Evolutionary conservation across 1,284 basidiomycete species (phyloP), one percentile per base, ranked within the genome.

Genomic region (Golubevia sp.): DNA sequence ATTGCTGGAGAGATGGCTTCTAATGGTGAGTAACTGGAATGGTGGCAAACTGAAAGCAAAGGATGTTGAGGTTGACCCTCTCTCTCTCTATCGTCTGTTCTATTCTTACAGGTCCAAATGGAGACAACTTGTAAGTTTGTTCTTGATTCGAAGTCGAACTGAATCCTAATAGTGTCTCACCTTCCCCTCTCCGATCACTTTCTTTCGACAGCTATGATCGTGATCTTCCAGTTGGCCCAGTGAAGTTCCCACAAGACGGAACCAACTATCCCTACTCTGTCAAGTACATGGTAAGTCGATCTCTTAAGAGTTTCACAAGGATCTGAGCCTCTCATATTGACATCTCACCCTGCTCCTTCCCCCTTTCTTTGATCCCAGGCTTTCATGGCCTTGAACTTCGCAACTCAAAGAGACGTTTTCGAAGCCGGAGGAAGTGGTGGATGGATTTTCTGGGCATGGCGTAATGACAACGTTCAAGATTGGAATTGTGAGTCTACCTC

Each of bases 191-290:
- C 18, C 38, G 38, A 44, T 44, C 38, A 13, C 18, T 44, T 18
- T 8, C 38, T 44, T 44, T 44, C 38, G 11, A 13, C 50, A 55
- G 62, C 7, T 61, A 59, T 1, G 69, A 73, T 30, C 73, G 73
- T 49, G 62, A 71, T 53, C 57, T 75, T n/a, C 66, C 73, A 11
- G 63, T 68, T 3, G 73, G 68, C 13, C 70, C 68, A 0, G 61
- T 77, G 64, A 68, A 71, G 56, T 77, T 77, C 71, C 70, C 73
- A 15, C 13, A 57, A n/a, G 38, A 44, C 18, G 68, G 68, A 7
- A 67, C 67, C 20, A 58, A 62, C 61, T 75, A 73, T 59, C 73
- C 71, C 3, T 77, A 71, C 71, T 67, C 68, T 54, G 60, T 67
- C 54, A 66, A 44, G 26, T 67, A 67, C 62, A 67, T 65, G 65